Conservation (phyloP, 129 eudicot genomes). For the Heracleum sosnowskyi region DNA sequence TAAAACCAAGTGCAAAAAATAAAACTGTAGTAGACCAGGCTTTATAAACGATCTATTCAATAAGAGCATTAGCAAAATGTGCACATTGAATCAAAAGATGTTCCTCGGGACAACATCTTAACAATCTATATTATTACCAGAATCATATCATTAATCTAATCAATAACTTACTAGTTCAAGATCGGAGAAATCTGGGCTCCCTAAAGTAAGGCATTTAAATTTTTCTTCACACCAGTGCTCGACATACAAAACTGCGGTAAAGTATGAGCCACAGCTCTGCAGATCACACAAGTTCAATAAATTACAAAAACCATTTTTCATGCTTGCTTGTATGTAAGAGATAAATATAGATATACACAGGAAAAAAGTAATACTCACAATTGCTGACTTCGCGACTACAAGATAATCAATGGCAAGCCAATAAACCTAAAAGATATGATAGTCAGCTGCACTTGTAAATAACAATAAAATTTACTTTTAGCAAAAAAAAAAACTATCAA, state of each 20-base stretch:
- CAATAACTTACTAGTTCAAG: constrained; percentile 52
- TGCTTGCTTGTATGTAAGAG: background rate
- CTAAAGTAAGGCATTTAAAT: constrained; percentile 63
- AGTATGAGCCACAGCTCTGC: constrained; percentile 88
- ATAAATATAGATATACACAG: background rate
- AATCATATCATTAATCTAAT: background rate
- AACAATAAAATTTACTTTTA: no score
- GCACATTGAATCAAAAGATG: background rate
- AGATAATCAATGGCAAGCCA: constrained; percentile 90
- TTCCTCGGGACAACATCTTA: background rate
- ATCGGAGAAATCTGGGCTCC: constrained; percentile 90
- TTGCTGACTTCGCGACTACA: constrained; percentile 72
- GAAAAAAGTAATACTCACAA: constrained; percentile 44
- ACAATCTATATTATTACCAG: background rate
- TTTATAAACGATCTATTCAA: background rate
- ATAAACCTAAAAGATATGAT: constrained; percentile 48
- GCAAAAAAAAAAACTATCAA: no score
- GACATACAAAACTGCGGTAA: constrained; percentile 89
- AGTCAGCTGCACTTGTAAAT: background rate
- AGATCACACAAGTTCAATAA: constrained; percentile 6
- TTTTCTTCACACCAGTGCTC: constrained; percentile 99
- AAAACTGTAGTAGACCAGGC: background rate
- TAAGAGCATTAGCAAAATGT: background rate
- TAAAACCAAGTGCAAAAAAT: background rate
- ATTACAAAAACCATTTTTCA: background rate